Evolutionary conservation across 129 eudicot species (phyloP).

Genomic region (Solidago caesia): DNA sequence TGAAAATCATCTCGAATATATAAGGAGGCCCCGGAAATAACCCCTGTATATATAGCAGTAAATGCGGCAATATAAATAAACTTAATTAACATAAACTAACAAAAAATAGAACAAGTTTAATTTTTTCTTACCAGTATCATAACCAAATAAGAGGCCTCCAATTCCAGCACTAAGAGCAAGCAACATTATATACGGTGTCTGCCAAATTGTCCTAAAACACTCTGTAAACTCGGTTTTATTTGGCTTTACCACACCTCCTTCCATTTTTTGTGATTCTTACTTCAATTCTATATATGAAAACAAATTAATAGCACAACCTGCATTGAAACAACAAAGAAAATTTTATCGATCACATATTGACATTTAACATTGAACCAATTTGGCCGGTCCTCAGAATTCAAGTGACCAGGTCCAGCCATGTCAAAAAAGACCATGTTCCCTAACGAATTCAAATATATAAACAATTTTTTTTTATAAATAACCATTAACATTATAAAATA

Average conservation of each 20-base stretch:
- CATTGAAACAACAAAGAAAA: neutral
- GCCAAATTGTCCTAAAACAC: conserved; percentile 51
- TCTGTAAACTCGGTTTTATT: conserved; percentile 62
- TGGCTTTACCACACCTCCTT: conserved; percentile 49
- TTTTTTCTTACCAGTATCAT: conserved; percentile 61
- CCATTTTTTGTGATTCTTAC: conserved; percentile 39
- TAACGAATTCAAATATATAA: too few species aligned
- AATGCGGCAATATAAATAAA: neutral
- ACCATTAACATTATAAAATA: too few species aligned
- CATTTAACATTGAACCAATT: neutral
- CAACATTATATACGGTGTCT: conserved; percentile 71
- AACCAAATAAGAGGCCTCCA: conserved; percentile 84
- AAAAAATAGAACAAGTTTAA: neutral
- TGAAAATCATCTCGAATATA: conserved; percentile 72
- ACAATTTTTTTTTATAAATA: too few species aligned
- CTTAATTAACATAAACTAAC: neutral
- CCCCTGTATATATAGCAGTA: conserved; percentile 48
- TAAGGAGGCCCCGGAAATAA: conserved; percentile 81
- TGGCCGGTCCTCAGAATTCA: too few species aligned
- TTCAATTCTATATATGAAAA: neutral
- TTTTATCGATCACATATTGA: neutral
- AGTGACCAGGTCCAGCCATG: too few species aligned
- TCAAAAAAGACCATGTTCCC: too few species aligned
- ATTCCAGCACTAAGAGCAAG: conserved; percentile 86
- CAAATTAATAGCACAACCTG: conserved; percentile 17